phyloP scores from a whole-genome alignment of 2,329 filamentous ascomycete genomes.

The Colletotrichum sp. region DNA sequence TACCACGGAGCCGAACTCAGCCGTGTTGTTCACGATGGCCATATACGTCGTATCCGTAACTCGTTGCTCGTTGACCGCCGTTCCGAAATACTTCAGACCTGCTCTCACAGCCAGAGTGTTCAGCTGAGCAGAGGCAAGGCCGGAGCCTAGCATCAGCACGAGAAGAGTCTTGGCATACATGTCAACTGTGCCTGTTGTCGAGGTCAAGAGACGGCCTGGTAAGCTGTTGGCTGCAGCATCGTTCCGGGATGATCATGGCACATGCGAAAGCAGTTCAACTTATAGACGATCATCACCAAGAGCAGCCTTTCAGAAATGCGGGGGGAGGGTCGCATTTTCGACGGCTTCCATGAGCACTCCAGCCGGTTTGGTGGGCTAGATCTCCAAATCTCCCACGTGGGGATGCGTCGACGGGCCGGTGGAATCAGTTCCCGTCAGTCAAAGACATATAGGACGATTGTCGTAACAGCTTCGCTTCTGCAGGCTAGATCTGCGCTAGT shows the following conservation, averaged over 20 bases:
- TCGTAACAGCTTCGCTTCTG: background rate
- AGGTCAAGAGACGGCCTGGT: background rate
- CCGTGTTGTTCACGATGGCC: conserved; percentile 53
- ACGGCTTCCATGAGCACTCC: background rate
- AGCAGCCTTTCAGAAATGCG: background rate
- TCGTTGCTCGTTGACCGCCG: conserved; percentile 56
- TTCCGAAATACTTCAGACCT: conserved; percentile 64
- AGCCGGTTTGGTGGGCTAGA: background rate
- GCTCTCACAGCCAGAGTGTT: conserved; percentile 55
- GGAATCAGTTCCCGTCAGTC: background rate
- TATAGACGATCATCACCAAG: background rate
- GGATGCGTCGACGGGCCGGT: background rate
- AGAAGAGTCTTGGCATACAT: conserved; percentile 22
- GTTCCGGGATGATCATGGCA: background rate
- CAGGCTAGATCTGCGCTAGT: background rate
- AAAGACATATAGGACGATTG: background rate
- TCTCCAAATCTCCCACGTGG: background rate
- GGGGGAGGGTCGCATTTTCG: background rate
- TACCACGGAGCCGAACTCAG: conserved; percentile 67
- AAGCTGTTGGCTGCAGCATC: background rate
- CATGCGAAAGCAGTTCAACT: background rate
- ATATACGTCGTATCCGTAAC: conserved; percentile 55
- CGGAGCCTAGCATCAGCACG: conserved; percentile 8
- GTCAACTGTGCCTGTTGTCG: background rate
- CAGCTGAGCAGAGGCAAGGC: conserved; percentile 38